These are phyloP conservation scores for Gossypium gossypioides DNA, from an alignment of 441 rosid genomes.

Conservation along the genomic window DNA sequence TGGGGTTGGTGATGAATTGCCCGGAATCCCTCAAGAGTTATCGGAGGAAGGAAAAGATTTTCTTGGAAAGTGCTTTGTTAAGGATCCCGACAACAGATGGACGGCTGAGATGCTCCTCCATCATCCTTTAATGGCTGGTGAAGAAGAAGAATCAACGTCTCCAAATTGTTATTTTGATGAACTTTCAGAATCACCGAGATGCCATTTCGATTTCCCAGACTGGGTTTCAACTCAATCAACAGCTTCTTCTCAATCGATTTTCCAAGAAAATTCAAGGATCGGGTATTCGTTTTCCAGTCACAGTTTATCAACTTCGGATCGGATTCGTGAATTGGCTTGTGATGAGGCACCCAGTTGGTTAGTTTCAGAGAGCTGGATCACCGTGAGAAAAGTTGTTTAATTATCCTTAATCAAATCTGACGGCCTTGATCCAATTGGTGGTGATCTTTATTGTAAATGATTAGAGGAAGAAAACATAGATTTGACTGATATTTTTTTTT, in stretches of 20 bases:
- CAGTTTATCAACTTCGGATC: conserved; percentile 21
- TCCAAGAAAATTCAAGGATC: conserved; percentile 9
- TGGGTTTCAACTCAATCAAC: conserved; percentile 45
- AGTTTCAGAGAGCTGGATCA: conserved; percentile 41
- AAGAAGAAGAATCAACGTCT: neutral
- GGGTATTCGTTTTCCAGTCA: conserved; percentile 14
- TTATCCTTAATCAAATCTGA: neutral
- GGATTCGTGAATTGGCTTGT: conserved; percentile 29
- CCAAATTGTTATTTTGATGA: neutral
- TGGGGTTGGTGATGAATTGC: conserved; percentile 48
- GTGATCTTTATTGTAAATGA: conserved; percentile 16
- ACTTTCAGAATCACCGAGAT: conserved; percentile 36
- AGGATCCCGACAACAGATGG: conserved; percentile 63
- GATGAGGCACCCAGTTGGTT: conserved; percentile 38
- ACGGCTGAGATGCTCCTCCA: conserved; percentile 66
- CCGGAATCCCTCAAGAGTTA: conserved; percentile 40
- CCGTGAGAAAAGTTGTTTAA: conserved; percentile 23
- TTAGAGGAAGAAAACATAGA: neutral
- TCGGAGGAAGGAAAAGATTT: conserved; percentile 66
- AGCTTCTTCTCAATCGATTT: conserved; percentile 16
- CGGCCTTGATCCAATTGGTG: conserved; percentile 22
- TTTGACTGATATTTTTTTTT: neutral
- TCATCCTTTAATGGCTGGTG: conserved; percentile 50
- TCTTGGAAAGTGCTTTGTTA: conserved; percentile 48
- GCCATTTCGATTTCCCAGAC: conserved; percentile 47